Conservation (phyloP, 2,329 filamentous ascomycete genomes). For the Fusarium virguliforme region DNA sequence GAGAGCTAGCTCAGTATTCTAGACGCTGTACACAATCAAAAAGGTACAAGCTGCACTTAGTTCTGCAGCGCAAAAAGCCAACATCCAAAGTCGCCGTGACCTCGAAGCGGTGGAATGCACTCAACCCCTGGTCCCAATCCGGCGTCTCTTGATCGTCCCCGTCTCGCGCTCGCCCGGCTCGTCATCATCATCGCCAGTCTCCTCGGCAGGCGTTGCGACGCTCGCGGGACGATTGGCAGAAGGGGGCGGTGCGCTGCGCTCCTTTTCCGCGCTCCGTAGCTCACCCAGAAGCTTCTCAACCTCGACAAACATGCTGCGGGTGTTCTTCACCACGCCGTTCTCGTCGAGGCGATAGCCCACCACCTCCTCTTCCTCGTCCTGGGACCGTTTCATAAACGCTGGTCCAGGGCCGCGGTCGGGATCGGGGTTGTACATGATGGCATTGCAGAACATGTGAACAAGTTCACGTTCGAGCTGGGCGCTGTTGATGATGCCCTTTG, state of each 20-base stretch:
- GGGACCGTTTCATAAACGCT: constrained; percentile 68
- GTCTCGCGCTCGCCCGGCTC: constrained; percentile 63
- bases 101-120: constrained; percentile 15
- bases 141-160: constrained; percentile 57
- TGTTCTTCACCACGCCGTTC: constrained; percentile 89
- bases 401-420: constrained; percentile 79
- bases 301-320: constrained; percentile 89
- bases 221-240: constrained; percentile 57
- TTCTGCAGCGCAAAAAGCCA: constrained; percentile 30
- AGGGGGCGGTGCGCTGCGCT: constrained; percentile 59
- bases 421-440: constrained; percentile 97
- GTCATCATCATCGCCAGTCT: constrained; percentile 67
- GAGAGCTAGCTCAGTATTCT: constrained; percentile 41
- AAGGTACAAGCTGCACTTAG: constrained; percentile 43
- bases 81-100: constrained; percentile 35
- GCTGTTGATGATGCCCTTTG: constrained; percentile 92
- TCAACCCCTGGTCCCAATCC: constrained; percentile 57
- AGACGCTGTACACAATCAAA: constrained; percentile 49
- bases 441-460: constrained; percentile 97
- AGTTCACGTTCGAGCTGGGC: constrained; percentile 93
- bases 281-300: constrained; percentile 85
- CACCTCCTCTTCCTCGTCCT: constrained; percentile 63
- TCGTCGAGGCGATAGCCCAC: constrained; percentile 81
- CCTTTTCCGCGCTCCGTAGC: constrained; percentile 81
- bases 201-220: constrained; percentile 61